Base-by-base conservation (phyloP, 305 asterid species). In the Fraxinus platypoda region DNA sequence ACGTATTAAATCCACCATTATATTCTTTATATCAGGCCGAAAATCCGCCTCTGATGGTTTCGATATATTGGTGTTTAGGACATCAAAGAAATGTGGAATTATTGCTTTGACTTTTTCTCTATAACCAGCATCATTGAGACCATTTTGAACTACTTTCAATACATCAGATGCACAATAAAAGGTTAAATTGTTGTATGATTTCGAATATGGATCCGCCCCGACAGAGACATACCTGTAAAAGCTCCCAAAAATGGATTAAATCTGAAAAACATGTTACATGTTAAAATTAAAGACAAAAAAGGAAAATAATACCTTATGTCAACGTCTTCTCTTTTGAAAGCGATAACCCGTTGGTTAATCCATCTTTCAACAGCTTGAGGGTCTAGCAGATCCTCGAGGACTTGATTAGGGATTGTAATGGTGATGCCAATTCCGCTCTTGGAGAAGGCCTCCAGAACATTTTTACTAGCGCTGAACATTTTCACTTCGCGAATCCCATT, bases 391-490 rank as follows among this genome's bases (percentile, higher is more conserved):
- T 23, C 4, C 8, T 46, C 0, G 8, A 85, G 26, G 26, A 7
- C 17, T 8, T 64, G 78, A 9, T 85, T 84, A 4, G 90, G 88
- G 49, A 88, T 13, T 13, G 88, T 70, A 33, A 84, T 13, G 4
- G 84, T 78, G 75, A 89, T 0, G 4, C 71, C 77, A 3, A 90
- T 82, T 4, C 64, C 28, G 0, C 85, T 26, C 6, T 68, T 76
- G 0, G 38, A 66, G 13, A 90, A 83, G 66, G 91, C 90, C 19
- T 80, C 73, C 26, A 90, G 41, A 21, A 90, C 89, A 35, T 89
- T 85, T 0, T 66, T 74, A 54, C 87, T 75, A 3, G 85, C 68
- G 37, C 83, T 79, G 19, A 75, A 85, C 49, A 88, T 9, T 81
- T 82, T 87, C 0, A 88, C 66, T 35, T 87, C 83, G 0, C 62